Evolutionary conservation across 768 basidiomycete genomes (phyloP).

Genomic region (Coprinellus micaceus): DNA sequence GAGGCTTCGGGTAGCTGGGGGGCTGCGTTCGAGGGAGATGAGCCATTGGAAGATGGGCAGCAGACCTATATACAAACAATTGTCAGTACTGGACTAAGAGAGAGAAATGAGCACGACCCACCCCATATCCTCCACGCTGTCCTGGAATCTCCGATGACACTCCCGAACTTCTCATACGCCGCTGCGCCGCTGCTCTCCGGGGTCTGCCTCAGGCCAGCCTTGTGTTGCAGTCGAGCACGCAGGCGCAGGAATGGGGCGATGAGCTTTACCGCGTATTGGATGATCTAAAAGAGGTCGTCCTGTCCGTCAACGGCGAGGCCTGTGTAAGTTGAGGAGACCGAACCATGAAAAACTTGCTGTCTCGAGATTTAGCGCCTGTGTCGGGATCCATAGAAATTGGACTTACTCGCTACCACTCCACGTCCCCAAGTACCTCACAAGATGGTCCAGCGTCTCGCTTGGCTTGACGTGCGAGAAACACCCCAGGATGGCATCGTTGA

Average conservation of each 20-base stretch:
- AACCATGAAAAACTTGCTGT: conserved; percentile 76
- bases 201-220: conserved; percentile 52
- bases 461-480: conserved; percentile 55
- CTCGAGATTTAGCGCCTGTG: too few relatives aligned
- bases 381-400: too few relatives aligned
- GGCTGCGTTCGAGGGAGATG: conserved; percentile 66
- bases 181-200: conserved; percentile 53
- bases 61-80: conserved; percentile 45
- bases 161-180: conserved; percentile 50
- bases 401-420: conserved; percentile 90
- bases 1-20: conserved; percentile 65
- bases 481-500: conserved; percentile 66
- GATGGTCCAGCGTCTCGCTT: conserved; percentile 65
- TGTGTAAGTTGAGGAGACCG: conserved; percentile 7
- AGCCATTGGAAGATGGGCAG: conserved; percentile 80
- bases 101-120: conserved; percentile 27
- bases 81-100: background rate
- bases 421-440: conserved; percentile 72
- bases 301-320: background rate
- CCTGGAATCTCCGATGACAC: conserved; percentile 61
- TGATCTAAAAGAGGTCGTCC: conserved; percentile 41
- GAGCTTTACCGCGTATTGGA: conserved; percentile 72
- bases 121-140: conserved; percentile 81
- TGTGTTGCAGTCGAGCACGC: conserved; percentile 67
- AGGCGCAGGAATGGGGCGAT: conserved; percentile 61